Base-by-base conservation (phyloP, 2,329 filamentous ascomycete species). In the Gremmenia infestans region DNA sequence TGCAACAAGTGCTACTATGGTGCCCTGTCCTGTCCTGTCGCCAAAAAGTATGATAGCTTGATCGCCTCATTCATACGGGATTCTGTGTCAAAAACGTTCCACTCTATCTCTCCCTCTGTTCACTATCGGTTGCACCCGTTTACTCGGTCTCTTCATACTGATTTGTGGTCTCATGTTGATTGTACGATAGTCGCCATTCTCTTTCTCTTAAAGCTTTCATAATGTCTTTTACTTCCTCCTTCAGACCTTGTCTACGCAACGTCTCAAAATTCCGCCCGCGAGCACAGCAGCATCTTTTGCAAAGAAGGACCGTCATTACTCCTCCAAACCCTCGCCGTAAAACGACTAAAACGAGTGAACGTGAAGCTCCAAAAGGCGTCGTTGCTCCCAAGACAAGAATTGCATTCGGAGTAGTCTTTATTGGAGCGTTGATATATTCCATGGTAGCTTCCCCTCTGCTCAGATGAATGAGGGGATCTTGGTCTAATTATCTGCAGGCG, bases 351-450 rank as follows among this genome's bases (percentile, higher is more conserved):
- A 40, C 50, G 49, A 35, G 54, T 5, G 50, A 57, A 53, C 35
- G 48, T 36, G 50, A 55, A 37, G 35, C 54, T 40, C 56, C 52
- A 22, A 55, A 35, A 11, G 57, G 59, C 17, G 74, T 78, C 40
- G 73, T 71, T 67, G 67, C 72, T 50, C 76, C 77, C 9, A 78
- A 77, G 61, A 69, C 77, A 40, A 74, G 76, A 54, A 70, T 80
- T 22, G 72, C 74, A 7, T 61, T 80, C 59, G 78, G 78, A 12
- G 65, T 78, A 49, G 73, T 78, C 12, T 76, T 80, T 61, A 73
- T 78, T 60, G 71, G 72, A 51, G 71, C 73, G 52, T 63, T 80
- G 35, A 72, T 80, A 37, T 80, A 79, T 65, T 78, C 74, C 47
- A 80, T 79, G 76, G 76, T 78, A 73, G 47, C 42, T 53, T 40